These are phyloP conservation scores for Fusarium phyllophilum DNA, from an alignment of 2,329 filamentous ascomycete species.

Conservation along the genomic window DNA sequence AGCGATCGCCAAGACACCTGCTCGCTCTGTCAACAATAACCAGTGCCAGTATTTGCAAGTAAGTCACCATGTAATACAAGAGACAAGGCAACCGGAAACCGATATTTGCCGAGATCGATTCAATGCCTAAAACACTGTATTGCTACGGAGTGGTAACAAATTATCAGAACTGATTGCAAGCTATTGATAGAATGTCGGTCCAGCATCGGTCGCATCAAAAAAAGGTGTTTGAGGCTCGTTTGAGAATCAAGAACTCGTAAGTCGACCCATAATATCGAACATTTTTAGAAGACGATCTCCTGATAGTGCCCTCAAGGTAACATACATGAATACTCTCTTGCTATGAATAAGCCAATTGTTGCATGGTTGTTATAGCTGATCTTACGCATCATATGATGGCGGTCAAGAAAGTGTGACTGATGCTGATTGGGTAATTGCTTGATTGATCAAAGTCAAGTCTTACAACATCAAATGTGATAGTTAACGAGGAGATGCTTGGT, in stretches of 20 bases:
- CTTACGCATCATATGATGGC: conserved; percentile 3
- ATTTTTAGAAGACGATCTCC: background rate
- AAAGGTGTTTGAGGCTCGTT: background rate
- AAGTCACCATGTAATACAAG: background rate
- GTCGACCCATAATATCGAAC: background rate
- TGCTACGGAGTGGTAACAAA: background rate
- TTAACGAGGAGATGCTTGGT: background rate
- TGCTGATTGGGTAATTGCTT: background rate
- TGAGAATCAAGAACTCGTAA: background rate
- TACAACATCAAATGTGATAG: background rate
- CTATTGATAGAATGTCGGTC: background rate
- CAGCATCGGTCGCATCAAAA: background rate
- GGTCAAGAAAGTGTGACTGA: conserved; percentile 1
- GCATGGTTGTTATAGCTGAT: background rate
- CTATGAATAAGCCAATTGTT: background rate
- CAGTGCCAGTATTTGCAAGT: background rate
- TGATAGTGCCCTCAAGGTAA: background rate
- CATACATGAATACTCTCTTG: background rate
- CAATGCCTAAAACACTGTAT: background rate
- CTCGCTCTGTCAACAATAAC: background rate
- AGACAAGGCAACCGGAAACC: background rate
- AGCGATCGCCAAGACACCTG: background rate
- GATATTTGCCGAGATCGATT: background rate
- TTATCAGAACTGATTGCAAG: background rate
- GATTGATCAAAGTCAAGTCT: background rate